Evolutionary conservation across 2,329 filamentous ascomycete genomes (phyloP).

Genomic region (Colletotrichum orchidophilum): DNA sequence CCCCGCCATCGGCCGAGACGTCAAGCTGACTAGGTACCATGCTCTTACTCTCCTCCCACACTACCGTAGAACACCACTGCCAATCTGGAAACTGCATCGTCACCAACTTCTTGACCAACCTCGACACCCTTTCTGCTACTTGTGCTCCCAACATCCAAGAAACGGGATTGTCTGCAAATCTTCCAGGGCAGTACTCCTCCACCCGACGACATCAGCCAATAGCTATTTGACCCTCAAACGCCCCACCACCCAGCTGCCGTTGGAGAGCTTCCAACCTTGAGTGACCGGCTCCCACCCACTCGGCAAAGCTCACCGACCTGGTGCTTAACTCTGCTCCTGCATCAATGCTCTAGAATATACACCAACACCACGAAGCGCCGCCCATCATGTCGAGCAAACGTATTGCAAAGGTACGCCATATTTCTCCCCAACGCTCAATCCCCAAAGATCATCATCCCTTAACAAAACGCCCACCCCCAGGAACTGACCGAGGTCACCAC

Average conservation of each 20-base stretch:
- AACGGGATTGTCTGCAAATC: too few relatives aligned
- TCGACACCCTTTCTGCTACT: neutral
- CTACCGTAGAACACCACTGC: neutral
- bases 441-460: slow-evolving; percentile 32
- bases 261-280: slow-evolving; percentile 18
- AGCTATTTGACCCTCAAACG: neutral
- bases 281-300: neutral
- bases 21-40: slow-evolving; percentile 2
- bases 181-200: neutral
- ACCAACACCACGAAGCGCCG: neutral
- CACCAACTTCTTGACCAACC: neutral
- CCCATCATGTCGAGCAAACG: slow-evolving; percentile 54
- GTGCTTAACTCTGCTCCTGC: slow-evolving; percentile 7
- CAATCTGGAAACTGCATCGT: neutral
- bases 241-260: neutral
- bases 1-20: slow-evolving; percentile 27
- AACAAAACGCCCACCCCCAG: slow-evolving; percentile 44
- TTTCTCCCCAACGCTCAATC: neutral
- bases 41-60: too few relatives aligned
- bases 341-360: neutral
- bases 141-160: neutral
- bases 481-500: slow-evolving; percentile 62
- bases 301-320: neutral
- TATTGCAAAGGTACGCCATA: slow-evolving; percentile 51
- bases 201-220: too few relatives aligned